Percentiles rank a stretch among this genome's conserved stretches.
These are phyloP conservation scores for Chara braunii DNA, from an alignment of 139 green algal genomes.

Conservation along the genomic window DNA sequence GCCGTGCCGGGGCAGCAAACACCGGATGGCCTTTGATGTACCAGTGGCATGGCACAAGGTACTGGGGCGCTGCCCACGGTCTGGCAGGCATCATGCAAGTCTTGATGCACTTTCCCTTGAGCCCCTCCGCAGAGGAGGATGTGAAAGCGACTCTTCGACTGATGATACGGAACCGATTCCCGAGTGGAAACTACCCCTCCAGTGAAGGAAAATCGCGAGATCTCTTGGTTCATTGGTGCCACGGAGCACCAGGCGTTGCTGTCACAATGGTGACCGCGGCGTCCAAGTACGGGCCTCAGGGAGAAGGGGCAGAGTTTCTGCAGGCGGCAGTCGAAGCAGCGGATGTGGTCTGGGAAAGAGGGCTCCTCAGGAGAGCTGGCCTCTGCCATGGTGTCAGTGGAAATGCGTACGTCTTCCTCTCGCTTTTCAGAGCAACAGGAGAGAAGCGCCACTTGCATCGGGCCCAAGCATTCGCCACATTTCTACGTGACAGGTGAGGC, in stretches of 20 bases:
- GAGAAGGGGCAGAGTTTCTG: background rate
- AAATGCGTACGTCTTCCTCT: constrained; percentile 37
- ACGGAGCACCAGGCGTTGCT: constrained; percentile 29
- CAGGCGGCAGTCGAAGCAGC: constrained; percentile 24
- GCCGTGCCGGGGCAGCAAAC: no score
- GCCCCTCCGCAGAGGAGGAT: background rate
- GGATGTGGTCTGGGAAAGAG: constrained; percentile 39
- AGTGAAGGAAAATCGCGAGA: constrained; percentile 14
- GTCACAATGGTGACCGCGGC: constrained; percentile 19
- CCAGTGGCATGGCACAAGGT: constrained; percentile 52
- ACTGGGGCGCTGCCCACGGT: constrained; percentile 56
- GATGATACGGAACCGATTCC: background rate
- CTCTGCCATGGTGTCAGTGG: constrained; percentile 38
- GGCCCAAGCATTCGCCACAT: background rate
- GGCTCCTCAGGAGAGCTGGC: constrained; percentile 24
- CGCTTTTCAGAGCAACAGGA: constrained; percentile 17
- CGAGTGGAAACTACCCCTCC: constrained; percentile 29
- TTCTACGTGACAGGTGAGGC: no score
- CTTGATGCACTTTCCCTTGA: constrained; percentile 45
- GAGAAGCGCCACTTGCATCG: constrained; percentile 8
- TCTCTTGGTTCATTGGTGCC: constrained; percentile 37
- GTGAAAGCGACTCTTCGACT: background rate
- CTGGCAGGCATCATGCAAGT: constrained; percentile 51
- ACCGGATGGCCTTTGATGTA: constrained; percentile 55
- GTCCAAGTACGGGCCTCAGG: background rate